phyloP scores from a whole-genome alignment of 352 stramenopile genomes.

The Pythium diclinum region DNA sequence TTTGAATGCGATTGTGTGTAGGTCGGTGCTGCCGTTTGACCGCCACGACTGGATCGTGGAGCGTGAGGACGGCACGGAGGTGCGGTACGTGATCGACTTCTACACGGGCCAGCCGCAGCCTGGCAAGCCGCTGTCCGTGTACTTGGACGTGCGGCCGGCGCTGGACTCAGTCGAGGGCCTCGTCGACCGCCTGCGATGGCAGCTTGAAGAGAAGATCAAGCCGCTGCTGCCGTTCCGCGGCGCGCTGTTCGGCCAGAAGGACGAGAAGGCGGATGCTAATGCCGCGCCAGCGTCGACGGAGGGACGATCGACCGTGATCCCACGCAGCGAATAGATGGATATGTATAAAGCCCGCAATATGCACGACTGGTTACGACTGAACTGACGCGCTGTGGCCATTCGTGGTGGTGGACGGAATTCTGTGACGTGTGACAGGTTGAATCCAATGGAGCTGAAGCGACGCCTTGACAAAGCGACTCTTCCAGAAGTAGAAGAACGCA shows the following conservation, averaged over 20 bases:
- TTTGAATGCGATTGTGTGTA: constrained; percentile 27
- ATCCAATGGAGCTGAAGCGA: neutral
- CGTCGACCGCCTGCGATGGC: constrained; percentile 77
- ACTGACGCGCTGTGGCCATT: neutral
- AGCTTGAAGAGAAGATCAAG: constrained; percentile 73
- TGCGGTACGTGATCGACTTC: constrained; percentile 99
- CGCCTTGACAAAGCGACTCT: neutral
- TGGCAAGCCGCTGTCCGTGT: constrained; percentile 86
- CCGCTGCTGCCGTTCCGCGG: constrained; percentile 73
- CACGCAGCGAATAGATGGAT: constrained; percentile 17
- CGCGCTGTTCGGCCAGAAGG: constrained; percentile 33
- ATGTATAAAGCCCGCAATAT: neutral
- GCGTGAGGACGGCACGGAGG: constrained; percentile 79
- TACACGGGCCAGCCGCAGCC: constrained; percentile 92
- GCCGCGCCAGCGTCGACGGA: neutral
- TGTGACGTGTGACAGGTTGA: neutral
- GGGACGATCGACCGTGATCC: constrained; percentile 33
- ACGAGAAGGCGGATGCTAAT: neutral
- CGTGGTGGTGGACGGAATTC: neutral
- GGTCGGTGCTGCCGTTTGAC: constrained; percentile 95
- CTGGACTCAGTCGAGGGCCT: constrained; percentile 87
- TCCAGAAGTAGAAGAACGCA: neutral
- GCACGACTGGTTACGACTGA: neutral
- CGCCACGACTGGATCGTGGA: constrained; percentile 98
- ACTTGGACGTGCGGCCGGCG: constrained; percentile 96